Conservation (phyloP, 1,284 basidiomycete species). For the Golubevia sp. region DNA sequence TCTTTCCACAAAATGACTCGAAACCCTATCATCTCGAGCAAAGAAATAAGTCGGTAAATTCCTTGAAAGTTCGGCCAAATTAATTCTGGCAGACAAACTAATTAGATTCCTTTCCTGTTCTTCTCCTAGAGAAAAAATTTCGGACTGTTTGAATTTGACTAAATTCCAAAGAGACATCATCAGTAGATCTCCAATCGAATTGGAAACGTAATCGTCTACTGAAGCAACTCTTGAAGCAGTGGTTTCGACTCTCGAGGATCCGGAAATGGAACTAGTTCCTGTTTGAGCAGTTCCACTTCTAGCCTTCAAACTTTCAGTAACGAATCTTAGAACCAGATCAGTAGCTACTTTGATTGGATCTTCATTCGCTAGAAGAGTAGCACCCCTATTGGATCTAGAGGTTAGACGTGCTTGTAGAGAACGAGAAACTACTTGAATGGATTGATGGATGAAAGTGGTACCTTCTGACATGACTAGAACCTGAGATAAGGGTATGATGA, state of each 20-base stretch:
- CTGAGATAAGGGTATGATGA: background rate
- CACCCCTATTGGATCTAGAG: background rate
- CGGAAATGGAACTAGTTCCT: too few relatives aligned
- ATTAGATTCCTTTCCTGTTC: too few relatives aligned
- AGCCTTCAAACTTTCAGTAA: conserved; percentile 11
- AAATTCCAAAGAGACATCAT: conserved; percentile 47
- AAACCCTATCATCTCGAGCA: conserved; percentile 42
- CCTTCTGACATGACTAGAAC: conserved; percentile 49
- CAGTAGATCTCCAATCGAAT: conserved; percentile 47
- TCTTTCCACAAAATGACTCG: too few relatives aligned
- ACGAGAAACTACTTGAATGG: conserved; percentile 33
- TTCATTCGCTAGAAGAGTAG: background rate
- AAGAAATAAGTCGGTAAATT: conserved; percentile 41
- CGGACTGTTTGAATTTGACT: conserved; percentile 15
- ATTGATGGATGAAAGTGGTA: conserved; percentile 22
- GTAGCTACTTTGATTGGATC: conserved; percentile 21
- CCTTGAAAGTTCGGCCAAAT: conserved; percentile 16
- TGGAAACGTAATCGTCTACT: conserved; percentile 48
- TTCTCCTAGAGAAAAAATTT: conserved; percentile 2
- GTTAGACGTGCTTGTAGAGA: conserved; percentile 6
- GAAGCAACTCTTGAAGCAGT: conserved; percentile 13
- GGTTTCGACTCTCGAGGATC: too few relatives aligned
- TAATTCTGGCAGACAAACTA: too few relatives aligned
- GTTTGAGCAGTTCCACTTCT: background rate
- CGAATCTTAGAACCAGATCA: conserved; percentile 34